Evolutionary conservation across 129 eudicot genomes (phyloP), one percentile per base, ranked within the genome.

Genomic region (Lactuca sativa): DNA sequence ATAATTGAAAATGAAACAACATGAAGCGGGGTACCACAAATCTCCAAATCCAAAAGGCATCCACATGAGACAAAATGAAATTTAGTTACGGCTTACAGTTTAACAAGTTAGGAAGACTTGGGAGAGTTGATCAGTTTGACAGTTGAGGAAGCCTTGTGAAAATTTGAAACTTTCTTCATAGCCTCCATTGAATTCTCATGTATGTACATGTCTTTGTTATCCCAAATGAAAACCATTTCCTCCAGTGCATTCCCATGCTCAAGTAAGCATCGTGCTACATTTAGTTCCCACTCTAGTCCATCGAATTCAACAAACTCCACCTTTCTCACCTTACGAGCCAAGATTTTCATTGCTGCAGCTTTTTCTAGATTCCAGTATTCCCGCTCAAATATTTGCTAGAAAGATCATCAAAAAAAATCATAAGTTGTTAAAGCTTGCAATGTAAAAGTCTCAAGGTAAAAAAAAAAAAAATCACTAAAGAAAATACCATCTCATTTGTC

Each of bases 211-310:
- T 33, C 70, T 53, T 51, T 11, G 44, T 38, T 13, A 14, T 3
- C 0, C 77, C 77, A 73, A 51, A 41, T 31, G 59, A 66, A 49
- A 66, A 51, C 71, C 60, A 66, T 63, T 21, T 73, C 78, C 71
- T 73, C 78, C 78, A 54, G 38, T 55, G 33, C 71, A 3, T 58
- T 58, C 41, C 66, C 75, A 0, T 43, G 57, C 54, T 70, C 66
- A 25, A 70, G 47, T 14, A 70, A 70, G 66, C 57, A 70, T 56
- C 66, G 47, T 3, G 57, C 66, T 49, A 58, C 25, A 2, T 30
- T 65, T 58, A 70, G 74, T 58, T 41, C 31, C 47, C 14, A 40
- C 15, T 49, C 25, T 61, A 61, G 62, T 18, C 55, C 77, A 36
- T 72, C 52, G 31, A 72, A 51, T n/a, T 62, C 55, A 61, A 18